Evolutionary conservation across 257 asterid genomes (phyloP), one percentile per base, ranked within the genome.

Genomic region (Nicotiana benthamiana): DNA sequence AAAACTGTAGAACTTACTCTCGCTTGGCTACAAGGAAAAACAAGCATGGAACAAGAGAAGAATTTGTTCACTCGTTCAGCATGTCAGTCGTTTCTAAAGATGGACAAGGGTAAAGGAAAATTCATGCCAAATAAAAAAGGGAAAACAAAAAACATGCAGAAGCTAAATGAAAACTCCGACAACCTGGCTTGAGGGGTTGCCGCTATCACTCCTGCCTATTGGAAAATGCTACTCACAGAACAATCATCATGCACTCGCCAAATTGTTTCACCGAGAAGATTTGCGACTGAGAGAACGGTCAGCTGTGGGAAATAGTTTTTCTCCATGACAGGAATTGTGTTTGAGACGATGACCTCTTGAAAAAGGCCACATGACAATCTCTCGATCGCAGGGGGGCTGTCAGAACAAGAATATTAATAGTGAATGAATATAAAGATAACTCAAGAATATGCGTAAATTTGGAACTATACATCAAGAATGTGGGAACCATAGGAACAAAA

Each of bases 191-290:
- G 62, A 24, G 62, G 43, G 43, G 16, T 74, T 48, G 79, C 24
- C 0, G 26, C 16, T 16, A 74, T 74, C 61, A 24, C 61, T 48
- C 17, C 79, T 48, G 51, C 68, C 91, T 88, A 94, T 86, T 79
- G 95, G 85, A 94, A 94, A 79, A 94, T 94, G 95, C 98, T 95
- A 82, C 99, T 95, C 82, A 95, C 98, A 3, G 99, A 92, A 86
- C 90, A 90, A 86, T 95, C 99, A 74, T 91, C 99, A 13, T 95
- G 98, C 48, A 95, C 93, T 30, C 99, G 93, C 99, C 98, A 95
- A 57, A 95, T 93, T 59, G 99, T 95, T 83, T 95, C 99, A 32
- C 97, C 99, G 86, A 95, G 81, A 61, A 95, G 92, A 79, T 92
- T 95, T 80, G 99, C 97, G 20, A 93, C 97, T 8, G 99, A 93